Evolutionary conservation across 2,329 filamentous ascomycete species (phyloP), one percentile per base, ranked within the genome.

Genomic region (Lecanicillium sp.): DNA sequence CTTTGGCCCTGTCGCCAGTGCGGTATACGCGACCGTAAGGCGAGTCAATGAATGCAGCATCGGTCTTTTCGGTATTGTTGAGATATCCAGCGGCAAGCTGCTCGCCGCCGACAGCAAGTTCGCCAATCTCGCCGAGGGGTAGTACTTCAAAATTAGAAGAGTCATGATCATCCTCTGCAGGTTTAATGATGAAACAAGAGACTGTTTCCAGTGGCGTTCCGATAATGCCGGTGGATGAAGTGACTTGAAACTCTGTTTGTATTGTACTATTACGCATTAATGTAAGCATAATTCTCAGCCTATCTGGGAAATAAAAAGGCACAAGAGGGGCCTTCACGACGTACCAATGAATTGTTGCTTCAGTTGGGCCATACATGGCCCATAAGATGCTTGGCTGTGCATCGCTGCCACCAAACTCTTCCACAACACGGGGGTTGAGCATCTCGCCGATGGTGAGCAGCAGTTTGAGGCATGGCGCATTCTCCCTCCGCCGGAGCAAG

Each of bases 291-390:
- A 23, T 32, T 21, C 23, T 2, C 8, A 23, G 19, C 6, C 19
- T 37, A 14, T 19, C 7, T 15, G 11, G n/a, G n/a, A n/a, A n/a
- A n/a, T n/a, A n/a, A n/a, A n/a, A n/a, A n/a, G n/a, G n/a, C n/a
- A n/a, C n/a, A n/a, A n/a, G n/a, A n/a, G n/a, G n/a, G n/a, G n/a
- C n/a, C n/a, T n/a, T n/a, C n/a, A n/a, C 32, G 20, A 54, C 68
- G 64, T 59, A 77, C 75, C 78, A 96, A 62, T 96, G 90, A 49
- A 96, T 95, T 0, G 90, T 82, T 7, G 88, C 88, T 67, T 96
- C 90, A 0, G 90, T 96, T 2, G 90, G 90, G 0, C 90, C 90
- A 60, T 96, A 96, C 89, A 95, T 95, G 27, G 84, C 90, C 77
- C 88, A 90, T 1, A 96, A 72, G 36, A 95, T 82, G 55, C 86